A percentile compares a stretch with the other conserved stretches of the same genome.
These are phyloP conservation scores for Acidomyces sp. DNA, from an alignment of 495 filamentous ascomycete species.

Conservation along the genomic window DNA sequence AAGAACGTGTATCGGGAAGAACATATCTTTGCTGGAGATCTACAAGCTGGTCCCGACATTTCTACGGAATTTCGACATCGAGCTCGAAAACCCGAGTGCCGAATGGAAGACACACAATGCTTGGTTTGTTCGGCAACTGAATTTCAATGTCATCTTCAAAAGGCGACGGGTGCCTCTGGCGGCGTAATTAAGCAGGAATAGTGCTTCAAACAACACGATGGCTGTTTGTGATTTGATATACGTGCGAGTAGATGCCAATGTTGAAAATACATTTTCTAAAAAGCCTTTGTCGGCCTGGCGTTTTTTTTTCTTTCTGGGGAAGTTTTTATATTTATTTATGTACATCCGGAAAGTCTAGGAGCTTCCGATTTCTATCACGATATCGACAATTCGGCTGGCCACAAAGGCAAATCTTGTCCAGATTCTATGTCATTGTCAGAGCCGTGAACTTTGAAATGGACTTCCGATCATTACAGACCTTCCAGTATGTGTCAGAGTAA, in stretches of 20 bases:
- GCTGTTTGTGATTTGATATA: too few relatives aligned
- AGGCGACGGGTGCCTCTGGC: constrained; percentile 6
- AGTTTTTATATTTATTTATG: too few relatives aligned
- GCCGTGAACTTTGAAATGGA: not conserved
- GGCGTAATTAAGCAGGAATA: not conserved
- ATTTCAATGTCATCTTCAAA: constrained; percentile 49
- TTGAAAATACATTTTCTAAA: too few relatives aligned
- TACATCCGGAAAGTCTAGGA: too few relatives aligned
- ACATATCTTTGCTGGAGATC: constrained; percentile 63
- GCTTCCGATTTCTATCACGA: not conserved
- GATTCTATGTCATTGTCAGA: constrained; percentile 3
- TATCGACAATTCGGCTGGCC: constrained; percentile 31
- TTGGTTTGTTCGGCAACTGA: constrained; percentile 59
- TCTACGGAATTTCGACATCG: constrained; percentile 52
- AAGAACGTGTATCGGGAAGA: constrained; percentile 56
- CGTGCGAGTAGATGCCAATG: too few relatives aligned
- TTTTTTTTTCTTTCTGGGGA: too few relatives aligned
- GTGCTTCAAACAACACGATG: too few relatives aligned
- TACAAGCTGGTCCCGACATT: constrained; percentile 67
- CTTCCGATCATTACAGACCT: constrained; percentile 5
- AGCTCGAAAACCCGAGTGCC: constrained; percentile 37
- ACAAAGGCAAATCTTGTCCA: constrained; percentile 33
- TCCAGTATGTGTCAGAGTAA: constrained; percentile 34
- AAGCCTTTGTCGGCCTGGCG: too few relatives aligned
- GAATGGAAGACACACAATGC: constrained; percentile 58